These are phyloP conservation scores for Podospora pseudopauciseta DNA, from an alignment of 495 filamentous ascomycete species.

Conservation along the genomic window DNA sequence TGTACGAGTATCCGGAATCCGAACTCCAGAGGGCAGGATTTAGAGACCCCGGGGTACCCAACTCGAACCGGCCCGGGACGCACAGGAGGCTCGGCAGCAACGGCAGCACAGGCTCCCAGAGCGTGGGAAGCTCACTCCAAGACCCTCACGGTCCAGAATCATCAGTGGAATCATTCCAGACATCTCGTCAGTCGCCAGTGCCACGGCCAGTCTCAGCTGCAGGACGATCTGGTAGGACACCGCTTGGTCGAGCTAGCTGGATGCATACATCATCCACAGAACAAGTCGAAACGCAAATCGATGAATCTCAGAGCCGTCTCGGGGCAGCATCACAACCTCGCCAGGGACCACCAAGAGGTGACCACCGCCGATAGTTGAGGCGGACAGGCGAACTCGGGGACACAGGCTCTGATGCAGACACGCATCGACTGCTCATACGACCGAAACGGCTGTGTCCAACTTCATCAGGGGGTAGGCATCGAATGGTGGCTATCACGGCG, in stretches of 20 bases:
- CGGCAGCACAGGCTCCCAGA: constrained; percentile 25
- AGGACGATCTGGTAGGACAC: constrained; percentile 31
- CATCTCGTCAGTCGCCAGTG: constrained; percentile 19
- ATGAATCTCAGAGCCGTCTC: constrained; percentile 5
- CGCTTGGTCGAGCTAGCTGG: constrained; percentile 34
- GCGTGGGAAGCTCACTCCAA: constrained; percentile 9
- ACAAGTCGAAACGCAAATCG: constrained; percentile 29
- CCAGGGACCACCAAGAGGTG: neutral
- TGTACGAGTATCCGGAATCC: constrained; percentile 52
- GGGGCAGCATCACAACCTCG: neutral
- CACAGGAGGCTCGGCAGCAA: constrained; percentile 32
- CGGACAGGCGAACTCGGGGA: neutral
- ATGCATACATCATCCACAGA: constrained; percentile 29
- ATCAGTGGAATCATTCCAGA: constrained; percentile 9
- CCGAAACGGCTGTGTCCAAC: constrained; percentile 4
- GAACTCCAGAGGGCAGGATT: constrained; percentile 47
- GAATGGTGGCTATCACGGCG: neutral
- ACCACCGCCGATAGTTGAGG: constrained; percentile 21
- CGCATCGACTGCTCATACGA: neutral
- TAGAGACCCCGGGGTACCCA: constrained; percentile 31
- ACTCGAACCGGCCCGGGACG: constrained; percentile 16
- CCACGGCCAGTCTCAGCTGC: constrained; percentile 13
- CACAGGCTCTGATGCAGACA: neutral
- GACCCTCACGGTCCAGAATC: constrained; percentile 12
- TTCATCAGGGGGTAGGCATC: constrained; percentile 8